Percentiles rank a stretch among this genome's conserved stretches.
Evolutionary conservation across 805 yeast species (phyloP).

Genomic region (Hermanozyma aechmeae): DNA sequence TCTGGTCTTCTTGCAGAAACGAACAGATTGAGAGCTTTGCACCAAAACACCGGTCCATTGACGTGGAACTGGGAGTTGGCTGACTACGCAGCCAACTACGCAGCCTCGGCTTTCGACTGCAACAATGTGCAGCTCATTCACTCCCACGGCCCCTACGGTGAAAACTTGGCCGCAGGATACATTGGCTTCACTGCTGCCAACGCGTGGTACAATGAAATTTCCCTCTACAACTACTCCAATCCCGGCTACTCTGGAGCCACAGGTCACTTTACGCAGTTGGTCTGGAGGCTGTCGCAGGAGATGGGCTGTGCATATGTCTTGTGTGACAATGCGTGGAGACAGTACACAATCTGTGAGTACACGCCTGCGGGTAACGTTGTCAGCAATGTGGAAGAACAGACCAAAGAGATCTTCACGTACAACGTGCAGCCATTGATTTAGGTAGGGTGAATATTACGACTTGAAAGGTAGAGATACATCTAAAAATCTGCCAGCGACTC

Average conservation of each 20-base stretch:
- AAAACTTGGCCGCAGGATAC: conserved; percentile 66
- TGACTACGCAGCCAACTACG: no score
- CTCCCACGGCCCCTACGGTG: conserved; percentile 64
- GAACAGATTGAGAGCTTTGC: no score
- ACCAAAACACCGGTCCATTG: no score
- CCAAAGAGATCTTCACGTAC: no score
- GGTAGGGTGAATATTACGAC: no score
- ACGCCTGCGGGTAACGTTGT: conserved; percentile 43
- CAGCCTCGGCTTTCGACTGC: conserved; percentile 46
- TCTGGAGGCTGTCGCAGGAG: conserved; percentile 54
- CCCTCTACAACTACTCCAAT: conserved; percentile 40
- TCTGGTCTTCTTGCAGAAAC: no score
- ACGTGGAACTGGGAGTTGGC: no score
- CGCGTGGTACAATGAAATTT: conserved; percentile 68
- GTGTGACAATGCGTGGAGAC: conserved; percentile 42
- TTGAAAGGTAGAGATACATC: no score
- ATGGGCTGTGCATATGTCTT: conserved; percentile 58
- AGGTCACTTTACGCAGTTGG: conserved; percentile 74
- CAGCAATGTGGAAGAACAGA: no score
- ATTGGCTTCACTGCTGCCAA: conserved; percentile 46
- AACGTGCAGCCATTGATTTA: no score
- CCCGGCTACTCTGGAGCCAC: conserved; percentile 46
- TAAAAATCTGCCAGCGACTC: no score
- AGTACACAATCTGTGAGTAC: conserved; percentile 67
- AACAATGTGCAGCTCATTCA: conserved; percentile 53